Percentiles rank a stretch among this genome's conserved stretches.
phyloP scores from a whole-genome alignment of 345 rosid genomes.

The Populus nigra region DNA sequence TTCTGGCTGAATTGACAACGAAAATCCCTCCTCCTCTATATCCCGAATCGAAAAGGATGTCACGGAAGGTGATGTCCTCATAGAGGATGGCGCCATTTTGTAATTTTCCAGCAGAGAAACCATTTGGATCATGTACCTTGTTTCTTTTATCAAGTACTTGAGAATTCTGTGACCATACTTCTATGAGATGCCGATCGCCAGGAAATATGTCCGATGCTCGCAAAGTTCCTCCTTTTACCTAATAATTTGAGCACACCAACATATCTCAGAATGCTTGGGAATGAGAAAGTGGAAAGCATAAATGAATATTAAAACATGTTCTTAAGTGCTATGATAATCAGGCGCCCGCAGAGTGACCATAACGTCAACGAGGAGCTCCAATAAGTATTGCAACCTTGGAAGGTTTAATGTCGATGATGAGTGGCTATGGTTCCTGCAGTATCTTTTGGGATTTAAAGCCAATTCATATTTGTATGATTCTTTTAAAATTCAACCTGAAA shows the following conservation, averaged over 20 bases:
- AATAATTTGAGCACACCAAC: not conserved
- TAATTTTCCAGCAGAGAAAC: constrained; percentile 24
- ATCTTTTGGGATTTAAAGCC: no score
- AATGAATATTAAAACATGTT: no score
- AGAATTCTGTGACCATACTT: constrained; percentile 50
- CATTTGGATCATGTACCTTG: not conserved
- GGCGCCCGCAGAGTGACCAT: no score
- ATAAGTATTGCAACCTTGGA: no score
- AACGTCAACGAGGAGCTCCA: no score
- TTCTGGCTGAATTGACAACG: constrained; percentile 50
- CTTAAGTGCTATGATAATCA: no score
- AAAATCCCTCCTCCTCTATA: constrained; percentile 59
- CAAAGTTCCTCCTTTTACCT: constrained; percentile 70
- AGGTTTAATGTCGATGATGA: no score
- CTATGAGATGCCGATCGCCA: constrained; percentile 49
- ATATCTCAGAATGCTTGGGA: not conserved
- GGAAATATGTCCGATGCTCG: constrained; percentile 65
- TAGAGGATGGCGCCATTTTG: constrained; percentile 31
- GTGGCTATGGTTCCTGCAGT: no score
- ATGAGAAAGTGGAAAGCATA: no score
- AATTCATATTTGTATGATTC: no score
- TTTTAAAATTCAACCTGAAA: no score
- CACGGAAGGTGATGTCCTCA: constrained; percentile 59
- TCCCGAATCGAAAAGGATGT: constrained; percentile 63
- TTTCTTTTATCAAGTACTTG: not conserved